Base-by-base conservation (phyloP, 176 grass and related monocot genomes). In the Oryza brachyantha region DNA sequence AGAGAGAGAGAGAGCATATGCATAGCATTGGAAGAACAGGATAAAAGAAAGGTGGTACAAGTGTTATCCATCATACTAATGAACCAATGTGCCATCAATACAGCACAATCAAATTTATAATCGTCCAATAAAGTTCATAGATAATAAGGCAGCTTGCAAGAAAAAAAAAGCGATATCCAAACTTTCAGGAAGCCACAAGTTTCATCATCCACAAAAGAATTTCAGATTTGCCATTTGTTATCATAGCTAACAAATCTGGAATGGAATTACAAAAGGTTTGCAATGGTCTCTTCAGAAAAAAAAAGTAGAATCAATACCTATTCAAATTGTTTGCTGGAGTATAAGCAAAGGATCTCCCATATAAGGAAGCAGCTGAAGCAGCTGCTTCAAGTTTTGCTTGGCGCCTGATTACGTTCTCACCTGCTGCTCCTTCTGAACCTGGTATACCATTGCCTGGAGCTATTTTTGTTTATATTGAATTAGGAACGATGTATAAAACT, bases 271-370 rank as follows among this genome's bases (percentile, higher is more conserved):
- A 28, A 64, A 43, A 85, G 1, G 3, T 48, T 79, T 55, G 32
- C 21, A 19, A 43, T 70, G 71, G 61, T 74, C 39, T 77, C 36
- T 13, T 60, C 22, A 38, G 12, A 70, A 77, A 61, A 5, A 31
- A 61, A 5, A 31, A 52, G 17, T 55, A 76, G 36, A 28, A 79
- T 40, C 8, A 41, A 36, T 84, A 90, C 84, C 80, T 83, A 31
- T 89, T 72, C 11, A 72, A 78, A 9, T 29, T 45, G 58, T 67
- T 93, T 12, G 34, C 64, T 48, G 91, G 55, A 69, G 86, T 83
- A 80, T 89, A 91, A 79, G 45, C 89, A 90, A 97, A 86, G 34
- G 94, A 97, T 73, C 76, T 88, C 26, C 83, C 89, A 86, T 93
- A 97, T 55, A 93, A 17, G 17, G 86, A 89, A 80, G 91, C 89